Evolutionary conservation across 768 basidiomycete genomes (phyloP).

Genomic region (Tricholoma flavovirens): DNA sequence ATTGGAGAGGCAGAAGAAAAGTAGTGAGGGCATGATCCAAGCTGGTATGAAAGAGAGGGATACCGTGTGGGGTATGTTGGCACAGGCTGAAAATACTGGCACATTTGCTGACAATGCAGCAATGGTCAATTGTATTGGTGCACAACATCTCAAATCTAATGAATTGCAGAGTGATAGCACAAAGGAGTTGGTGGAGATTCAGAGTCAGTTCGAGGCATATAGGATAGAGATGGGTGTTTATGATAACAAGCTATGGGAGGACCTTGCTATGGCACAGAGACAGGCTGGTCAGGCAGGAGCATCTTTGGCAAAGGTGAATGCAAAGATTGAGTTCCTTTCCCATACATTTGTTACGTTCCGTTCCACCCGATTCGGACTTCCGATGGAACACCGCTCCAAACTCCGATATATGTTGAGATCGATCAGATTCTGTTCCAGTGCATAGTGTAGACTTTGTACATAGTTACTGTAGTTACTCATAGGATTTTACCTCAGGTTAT

Average conservation of each 20-base stretch:
- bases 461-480: too few species aligned
- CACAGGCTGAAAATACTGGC: conserved; percentile 24
- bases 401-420: too few species aligned
- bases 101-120: too few species aligned
- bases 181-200: conserved; percentile 64
- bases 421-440: too few species aligned
- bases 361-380: too few species aligned
- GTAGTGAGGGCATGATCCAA: conserved; percentile 63
- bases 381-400: too few species aligned
- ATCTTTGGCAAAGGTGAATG: conserved; percentile 75
- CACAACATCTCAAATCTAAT: conserved; percentile 10
- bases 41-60: conserved; percentile 87
- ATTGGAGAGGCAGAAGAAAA: conserved; percentile 72
- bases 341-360: too few species aligned
- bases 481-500: too few species aligned
- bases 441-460: too few species aligned
- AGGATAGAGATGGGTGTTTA: conserved; percentile 78
- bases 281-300: conserved; percentile 63
- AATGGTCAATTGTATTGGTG: conserved; percentile 12
- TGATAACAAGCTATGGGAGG: conserved; percentile 63
- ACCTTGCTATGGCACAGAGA: conserved; percentile 56
- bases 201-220: conserved; percentile 77
- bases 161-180: conserved; percentile 32
- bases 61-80: conserved; percentile 70
- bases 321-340: conserved; percentile 73